phyloP scores from a whole-genome alignment of 345 rosid genomes.

The Mangifera indica region DNA sequence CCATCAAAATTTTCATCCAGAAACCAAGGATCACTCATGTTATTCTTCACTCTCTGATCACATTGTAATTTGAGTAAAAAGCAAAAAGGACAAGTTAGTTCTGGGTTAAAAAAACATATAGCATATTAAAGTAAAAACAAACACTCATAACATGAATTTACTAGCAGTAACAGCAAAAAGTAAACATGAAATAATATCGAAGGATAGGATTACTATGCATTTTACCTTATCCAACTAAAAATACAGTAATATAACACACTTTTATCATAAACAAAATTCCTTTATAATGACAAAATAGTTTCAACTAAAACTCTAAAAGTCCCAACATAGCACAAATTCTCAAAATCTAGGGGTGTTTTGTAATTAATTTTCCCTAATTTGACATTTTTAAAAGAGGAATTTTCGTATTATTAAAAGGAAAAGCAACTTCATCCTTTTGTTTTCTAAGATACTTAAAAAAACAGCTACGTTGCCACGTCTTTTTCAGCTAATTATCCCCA shows the following conservation, averaged over 20 bases:
- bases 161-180: not conserved
- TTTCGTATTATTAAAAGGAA: not conserved
- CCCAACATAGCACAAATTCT: not conserved
- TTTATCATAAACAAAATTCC: conserved; percentile 9
- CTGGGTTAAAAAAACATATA: not conserved
- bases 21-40: conserved; percentile 52
- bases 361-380: not conserved
- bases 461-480: not conserved
- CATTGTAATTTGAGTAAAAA: not conserved
- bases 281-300: not conserved
- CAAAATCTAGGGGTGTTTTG: not conserved
- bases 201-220: conserved; percentile 4
- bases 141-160: not conserved
- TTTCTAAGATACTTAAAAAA: not conserved
- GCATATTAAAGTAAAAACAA: not conserved
- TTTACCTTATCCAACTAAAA: conserved; percentile 13
- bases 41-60: conserved; percentile 12
- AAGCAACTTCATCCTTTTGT: not conserved
- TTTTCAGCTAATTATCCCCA: conserved; percentile 9
- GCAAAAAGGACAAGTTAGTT: not conserved
- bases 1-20: conserved; percentile 51
- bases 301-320: not conserved
- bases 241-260: not conserved
- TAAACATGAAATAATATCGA: not conserved
- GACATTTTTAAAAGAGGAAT: not conserved